phyloP scores from a whole-genome alignment of 2,329 filamentous ascomycete genomes.

The Aspergillus sp. region DNA sequence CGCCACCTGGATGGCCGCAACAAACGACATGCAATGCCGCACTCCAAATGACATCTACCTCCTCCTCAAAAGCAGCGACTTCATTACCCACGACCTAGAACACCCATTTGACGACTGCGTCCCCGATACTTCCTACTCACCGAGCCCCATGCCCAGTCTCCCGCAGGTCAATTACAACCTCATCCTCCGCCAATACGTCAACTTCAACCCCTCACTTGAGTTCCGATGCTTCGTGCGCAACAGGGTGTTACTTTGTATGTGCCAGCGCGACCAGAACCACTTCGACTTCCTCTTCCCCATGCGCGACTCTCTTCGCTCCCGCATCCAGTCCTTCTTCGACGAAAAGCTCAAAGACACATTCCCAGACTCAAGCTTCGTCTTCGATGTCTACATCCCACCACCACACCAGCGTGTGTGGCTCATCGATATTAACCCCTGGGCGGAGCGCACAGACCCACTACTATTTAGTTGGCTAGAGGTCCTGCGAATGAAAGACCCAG shows the following conservation, averaged over 20 bases:
- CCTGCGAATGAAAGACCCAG: slow-evolving; percentile 61
- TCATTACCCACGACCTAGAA: slow-evolving; percentile 89
- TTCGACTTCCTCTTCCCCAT: slow-evolving; percentile 78
- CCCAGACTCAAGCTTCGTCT: slow-evolving; percentile 78
- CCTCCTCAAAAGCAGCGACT: slow-evolving; percentile 89
- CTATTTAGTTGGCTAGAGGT: slow-evolving; percentile 90
- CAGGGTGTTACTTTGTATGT: slow-evolving; percentile 75
- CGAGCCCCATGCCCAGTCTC: slow-evolving; percentile 15
- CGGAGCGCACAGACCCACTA: slow-evolving; percentile 80
- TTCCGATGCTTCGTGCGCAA: slow-evolving; percentile 94
- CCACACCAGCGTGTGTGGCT: slow-evolving; percentile 75
- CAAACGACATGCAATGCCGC: slow-evolving; percentile 88
- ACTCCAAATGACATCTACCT: slow-evolving; percentile 90
- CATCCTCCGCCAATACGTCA: slow-evolving; percentile 83
- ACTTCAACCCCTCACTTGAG: slow-evolving; percentile 84
- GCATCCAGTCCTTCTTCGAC: slow-evolving; percentile 75
- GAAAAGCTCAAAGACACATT: slow-evolving; percentile 73
- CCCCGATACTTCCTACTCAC: slow-evolving; percentile 31
- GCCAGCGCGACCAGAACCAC: slow-evolving; percentile 86
- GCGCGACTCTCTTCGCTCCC: slow-evolving; percentile 63
- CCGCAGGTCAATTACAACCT: slow-evolving; percentile 70
- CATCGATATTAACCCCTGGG: slow-evolving; percentile 96
- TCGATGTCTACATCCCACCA: slow-evolving; percentile 87
- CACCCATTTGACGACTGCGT: slow-evolving; percentile 82
- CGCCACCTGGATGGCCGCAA: slow-evolving; percentile 83